These are phyloP conservation scores for Lentinula novae-zelandiae DNA, from an alignment of 1,284 basidiomycete genomes.

Conservation along the genomic window DNA sequence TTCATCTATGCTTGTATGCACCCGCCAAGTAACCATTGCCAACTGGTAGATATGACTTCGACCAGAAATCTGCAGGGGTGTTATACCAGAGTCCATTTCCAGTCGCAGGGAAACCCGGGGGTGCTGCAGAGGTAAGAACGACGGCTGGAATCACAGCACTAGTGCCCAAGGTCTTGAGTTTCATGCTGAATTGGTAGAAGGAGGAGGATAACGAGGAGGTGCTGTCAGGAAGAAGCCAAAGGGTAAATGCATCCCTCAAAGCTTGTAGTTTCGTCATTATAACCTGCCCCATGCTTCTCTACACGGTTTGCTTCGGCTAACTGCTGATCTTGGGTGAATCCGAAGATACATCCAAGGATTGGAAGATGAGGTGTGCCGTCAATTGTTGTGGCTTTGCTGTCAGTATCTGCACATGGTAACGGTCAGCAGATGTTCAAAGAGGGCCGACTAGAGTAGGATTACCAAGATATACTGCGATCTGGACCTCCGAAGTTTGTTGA, in stretches of 20 bases:
- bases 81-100: conserved; percentile 75
- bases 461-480: not conserved
- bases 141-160: not conserved
- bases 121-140: conserved; percentile 25
- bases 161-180: not conserved
- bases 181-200: conserved; percentile 3
- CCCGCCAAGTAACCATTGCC: conserved; percentile 75
- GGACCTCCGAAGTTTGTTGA: not conserved
- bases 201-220: not conserved
- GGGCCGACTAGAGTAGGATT: too few species aligned
- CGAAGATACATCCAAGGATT: not conserved
- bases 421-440: not conserved
- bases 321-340: not conserved
- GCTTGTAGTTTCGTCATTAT: not conserved
- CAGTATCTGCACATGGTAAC: not conserved
- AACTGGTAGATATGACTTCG: conserved; percentile 57
- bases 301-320: not conserved
- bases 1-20: conserved; percentile 22
- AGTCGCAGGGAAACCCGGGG: conserved; percentile 60
- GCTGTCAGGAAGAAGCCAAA: not conserved
- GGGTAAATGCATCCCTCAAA: not conserved
- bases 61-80: conserved; percentile 50
- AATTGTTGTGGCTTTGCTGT: not conserved
- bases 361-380: not conserved
- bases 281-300: not conserved